Evolutionary conservation across 164 flowering plant genomes (phyloP).

Genomic region (Macadamia integrifolia): DNA sequence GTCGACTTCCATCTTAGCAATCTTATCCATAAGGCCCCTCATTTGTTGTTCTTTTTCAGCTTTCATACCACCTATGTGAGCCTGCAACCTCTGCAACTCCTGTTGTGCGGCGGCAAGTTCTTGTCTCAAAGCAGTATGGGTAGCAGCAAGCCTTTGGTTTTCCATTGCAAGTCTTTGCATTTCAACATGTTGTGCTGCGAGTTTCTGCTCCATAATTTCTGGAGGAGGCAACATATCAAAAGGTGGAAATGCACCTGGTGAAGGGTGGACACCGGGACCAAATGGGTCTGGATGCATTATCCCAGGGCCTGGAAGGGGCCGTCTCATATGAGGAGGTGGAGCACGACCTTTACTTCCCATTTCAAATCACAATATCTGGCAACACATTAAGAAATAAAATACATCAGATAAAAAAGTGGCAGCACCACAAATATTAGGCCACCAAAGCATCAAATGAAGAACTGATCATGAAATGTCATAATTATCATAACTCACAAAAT

Average conservation of each 20-base stretch:
- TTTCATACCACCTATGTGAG: constrained; percentile 50
- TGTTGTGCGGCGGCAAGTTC: constrained; percentile 87
- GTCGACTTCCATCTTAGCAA: constrained; percentile 72
- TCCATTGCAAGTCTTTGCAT: constrained; percentile 76
- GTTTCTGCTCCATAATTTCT: constrained; percentile 79
- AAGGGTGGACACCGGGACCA: constrained; percentile 54
- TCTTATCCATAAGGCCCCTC: constrained; percentile 55
- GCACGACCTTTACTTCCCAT: constrained; percentile 88
- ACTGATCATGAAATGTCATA: neutral
- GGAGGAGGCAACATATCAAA: constrained; percentile 74
- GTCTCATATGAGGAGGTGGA: constrained; percentile 65
- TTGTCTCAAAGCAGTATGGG: constrained; percentile 76
- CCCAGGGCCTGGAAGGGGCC: constrained; percentile 58
- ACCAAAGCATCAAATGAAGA: neutral
- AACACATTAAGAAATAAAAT: neutral
- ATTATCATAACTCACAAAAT: neutral
- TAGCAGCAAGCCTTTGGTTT: constrained; percentile 88
- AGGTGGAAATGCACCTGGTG: constrained; percentile 48
- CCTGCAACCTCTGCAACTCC: constrained; percentile 69
- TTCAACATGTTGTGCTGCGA: constrained; percentile 73
- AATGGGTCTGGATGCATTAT: constrained; percentile 59
- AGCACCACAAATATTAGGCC: neutral
- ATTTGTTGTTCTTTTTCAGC: constrained; percentile 73
- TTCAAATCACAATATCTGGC: constrained; percentile 4
- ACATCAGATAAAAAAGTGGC: neutral